A percentile compares a stretch with the other conserved stretches of the same genome.
phyloP scores from a whole-genome alignment of 495 filamentous ascomycete species.

The Neurospora sp. region DNA sequence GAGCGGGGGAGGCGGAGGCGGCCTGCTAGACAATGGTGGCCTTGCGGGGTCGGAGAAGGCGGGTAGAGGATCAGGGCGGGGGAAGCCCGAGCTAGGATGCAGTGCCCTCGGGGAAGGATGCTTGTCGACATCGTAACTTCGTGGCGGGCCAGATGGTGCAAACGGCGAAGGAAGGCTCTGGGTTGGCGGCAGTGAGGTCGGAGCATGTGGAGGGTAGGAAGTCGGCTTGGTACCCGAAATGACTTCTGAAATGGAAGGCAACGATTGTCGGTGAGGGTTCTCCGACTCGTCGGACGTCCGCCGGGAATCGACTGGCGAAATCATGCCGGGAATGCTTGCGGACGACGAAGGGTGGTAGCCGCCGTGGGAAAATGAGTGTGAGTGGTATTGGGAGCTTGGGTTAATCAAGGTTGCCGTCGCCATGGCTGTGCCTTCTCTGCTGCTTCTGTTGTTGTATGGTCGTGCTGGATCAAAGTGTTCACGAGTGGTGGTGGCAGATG shows the following conservation, averaged over 20 bases:
- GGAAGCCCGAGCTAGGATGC: conserved; percentile 18
- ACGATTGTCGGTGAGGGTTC: conserved; percentile 31
- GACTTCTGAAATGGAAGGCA: conserved; percentile 40
- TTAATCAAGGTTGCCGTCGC: conserved; percentile 37
- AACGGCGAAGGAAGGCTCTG: conserved; percentile 26
- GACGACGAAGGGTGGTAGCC: conserved; percentile 29
- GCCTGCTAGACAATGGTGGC: conserved; percentile 14
- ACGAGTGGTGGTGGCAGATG: conserved; percentile 18
- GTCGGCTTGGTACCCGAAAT: conserved; percentile 29
- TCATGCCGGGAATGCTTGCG: conserved; percentile 31
- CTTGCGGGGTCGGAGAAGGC: conserved; percentile 25
- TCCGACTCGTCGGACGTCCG: conserved; percentile 32
- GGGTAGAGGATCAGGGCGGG: conserved; percentile 20
- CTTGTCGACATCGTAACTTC: conserved; percentile 19
- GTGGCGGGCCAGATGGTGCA: conserved; percentile 11
- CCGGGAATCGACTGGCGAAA: conserved; percentile 34
- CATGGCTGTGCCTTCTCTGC: conserved; percentile 33
- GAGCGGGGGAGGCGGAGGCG: conserved; percentile 20
- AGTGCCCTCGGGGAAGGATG: conserved; percentile 25
- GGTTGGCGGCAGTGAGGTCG: conserved; percentile 13
- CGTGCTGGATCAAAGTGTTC: conserved; percentile 23
- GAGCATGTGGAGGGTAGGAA: conserved; percentile 25
- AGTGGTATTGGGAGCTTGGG: conserved; percentile 31
- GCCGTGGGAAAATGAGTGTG: conserved; percentile 16
- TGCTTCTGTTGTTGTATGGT: conserved; percentile 23